These are phyloP conservation scores for Sporothrix dimorphospora DNA, from an alignment of 2,329 filamentous ascomycete genomes.

Conservation along the genomic window DNA sequence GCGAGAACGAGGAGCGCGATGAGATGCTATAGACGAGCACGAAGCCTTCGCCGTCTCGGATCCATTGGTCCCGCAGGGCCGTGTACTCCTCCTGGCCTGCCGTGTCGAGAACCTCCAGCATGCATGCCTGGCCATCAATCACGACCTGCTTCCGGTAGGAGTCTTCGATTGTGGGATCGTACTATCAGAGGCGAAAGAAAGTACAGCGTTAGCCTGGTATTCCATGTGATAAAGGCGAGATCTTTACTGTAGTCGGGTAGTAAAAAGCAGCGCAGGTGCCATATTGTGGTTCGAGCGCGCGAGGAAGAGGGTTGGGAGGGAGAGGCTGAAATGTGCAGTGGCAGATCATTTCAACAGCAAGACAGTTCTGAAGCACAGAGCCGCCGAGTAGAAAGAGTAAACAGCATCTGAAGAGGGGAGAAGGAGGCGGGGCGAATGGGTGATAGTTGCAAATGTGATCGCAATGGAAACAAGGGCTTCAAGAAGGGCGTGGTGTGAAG, in stretches of 20 bases:
- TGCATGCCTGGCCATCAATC: conserved; percentile 93
- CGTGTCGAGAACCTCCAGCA: conserved; percentile 96
- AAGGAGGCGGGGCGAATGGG: neutral
- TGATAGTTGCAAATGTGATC: neutral
- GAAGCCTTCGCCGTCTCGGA: conserved; percentile 95
- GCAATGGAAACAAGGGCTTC: neutral
- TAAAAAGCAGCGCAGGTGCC: conserved; percentile 12
- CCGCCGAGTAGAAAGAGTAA: neutral
- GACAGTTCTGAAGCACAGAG: conserved; percentile 2
- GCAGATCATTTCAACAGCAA: neutral
- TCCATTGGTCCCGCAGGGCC: conserved; percentile 95
- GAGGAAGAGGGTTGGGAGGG: neutral
- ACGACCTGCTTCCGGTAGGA: conserved; percentile 88
- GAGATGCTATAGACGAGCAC: conserved; percentile 98
- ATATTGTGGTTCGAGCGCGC: neutral
- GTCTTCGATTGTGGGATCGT: conserved; percentile 86
- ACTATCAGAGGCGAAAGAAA: conserved; percentile 51
- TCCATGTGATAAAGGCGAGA: conserved; percentile 8
- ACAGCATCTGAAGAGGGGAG: neutral
- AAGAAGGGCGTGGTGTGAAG: neutral
- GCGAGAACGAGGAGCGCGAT: conserved; percentile 89
- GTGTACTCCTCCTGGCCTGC: conserved; percentile 99
- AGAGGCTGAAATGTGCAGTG: neutral
- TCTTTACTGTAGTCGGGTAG: neutral
- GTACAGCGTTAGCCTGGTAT: conserved; percentile 19